Evolutionary conservation across 1,284 basidiomycete species (phyloP).

Genomic region (Hemileia vastatrix): DNA sequence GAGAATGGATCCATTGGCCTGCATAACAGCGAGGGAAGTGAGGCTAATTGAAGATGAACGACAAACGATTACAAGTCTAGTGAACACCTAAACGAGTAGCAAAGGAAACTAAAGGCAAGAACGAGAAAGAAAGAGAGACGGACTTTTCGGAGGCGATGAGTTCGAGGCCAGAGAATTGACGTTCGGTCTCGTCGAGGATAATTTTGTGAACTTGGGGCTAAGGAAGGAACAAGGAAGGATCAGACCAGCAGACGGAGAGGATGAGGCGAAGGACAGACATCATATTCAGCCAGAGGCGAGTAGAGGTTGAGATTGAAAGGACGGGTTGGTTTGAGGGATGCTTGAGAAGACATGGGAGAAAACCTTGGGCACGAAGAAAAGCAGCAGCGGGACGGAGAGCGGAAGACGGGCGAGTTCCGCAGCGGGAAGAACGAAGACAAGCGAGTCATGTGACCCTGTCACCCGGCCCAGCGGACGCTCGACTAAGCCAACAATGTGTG

Average conservation of each 20-base stretch:
- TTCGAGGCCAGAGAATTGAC: conserved; percentile 95
- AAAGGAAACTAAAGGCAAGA: conserved; percentile 27
- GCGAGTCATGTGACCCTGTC: too few relatives aligned
- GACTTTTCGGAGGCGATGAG: conserved; percentile 79
- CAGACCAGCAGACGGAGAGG: not conserved
- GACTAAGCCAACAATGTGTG: too few relatives aligned
- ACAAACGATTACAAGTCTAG: not conserved
- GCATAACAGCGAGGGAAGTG: conserved; percentile 86
- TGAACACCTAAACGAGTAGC: conserved; percentile 43
- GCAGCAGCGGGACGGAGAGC: too few relatives aligned
- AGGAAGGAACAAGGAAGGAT: not conserved
- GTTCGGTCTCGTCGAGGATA: conserved; percentile 29
- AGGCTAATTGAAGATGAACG: conserved; percentile 54
- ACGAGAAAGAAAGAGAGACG: not conserved
- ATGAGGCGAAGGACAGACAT: not conserved
- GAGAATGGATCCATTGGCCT: conserved; percentile 96
- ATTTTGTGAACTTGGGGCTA: conserved; percentile 18
- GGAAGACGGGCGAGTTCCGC: too few relatives aligned
- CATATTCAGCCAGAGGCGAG: conserved; percentile 11
- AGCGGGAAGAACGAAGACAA: too few relatives aligned
- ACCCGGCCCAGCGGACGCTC: too few relatives aligned
- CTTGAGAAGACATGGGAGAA: not conserved
- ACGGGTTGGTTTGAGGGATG: conserved; percentile 1
- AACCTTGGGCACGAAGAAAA: too few relatives aligned
- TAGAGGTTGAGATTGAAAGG: conserved; percentile 11